Percentiles rank a stretch among this genome's conserved stretches.
Conservation (phyloP, 2,329 filamentous ascomycete species). For the Lasiodiplodia gonubiensis region DNA sequence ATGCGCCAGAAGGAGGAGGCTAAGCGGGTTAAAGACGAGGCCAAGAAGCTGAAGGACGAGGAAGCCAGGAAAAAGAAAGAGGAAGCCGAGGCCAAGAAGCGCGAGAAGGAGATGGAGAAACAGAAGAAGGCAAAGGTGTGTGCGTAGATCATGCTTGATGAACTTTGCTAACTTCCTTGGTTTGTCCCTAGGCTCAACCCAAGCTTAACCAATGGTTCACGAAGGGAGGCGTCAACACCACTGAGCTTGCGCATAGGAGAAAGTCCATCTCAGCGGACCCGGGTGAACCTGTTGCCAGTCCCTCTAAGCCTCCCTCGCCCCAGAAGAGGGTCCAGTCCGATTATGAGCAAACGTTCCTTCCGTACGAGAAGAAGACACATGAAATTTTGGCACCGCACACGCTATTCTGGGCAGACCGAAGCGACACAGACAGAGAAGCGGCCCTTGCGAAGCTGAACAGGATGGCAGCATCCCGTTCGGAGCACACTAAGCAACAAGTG, state of each 20-base stretch:
- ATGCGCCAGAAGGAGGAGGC: conserved; percentile 36
- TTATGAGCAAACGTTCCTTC: conserved; percentile 71
- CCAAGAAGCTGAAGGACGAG: conserved; percentile 39
- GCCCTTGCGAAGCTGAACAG: conserved; percentile 40
- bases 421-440: conserved; percentile 36
- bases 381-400: conserved; percentile 69
- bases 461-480: conserved; percentile 28
- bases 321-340: conserved; percentile 44
- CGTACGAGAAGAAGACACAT: conserved; percentile 78
- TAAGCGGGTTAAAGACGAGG: conserved; percentile 36
- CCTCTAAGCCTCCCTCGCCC: background rate
- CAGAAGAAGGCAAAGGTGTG: conserved; percentile 46
- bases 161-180: background rate
- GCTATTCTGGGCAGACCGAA: conserved; percentile 37
- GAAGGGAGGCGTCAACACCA: conserved; percentile 37
- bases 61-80: conserved; percentile 39
- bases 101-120: conserved; percentile 54
- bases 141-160: conserved; percentile 28
- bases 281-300: conserved; percentile 19
- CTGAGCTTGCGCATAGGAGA: background rate
- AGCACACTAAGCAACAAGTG: background rate
- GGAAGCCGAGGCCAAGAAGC: conserved; percentile 50
- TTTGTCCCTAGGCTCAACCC: conserved; percentile 44
- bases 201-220: conserved; percentile 53
- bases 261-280: conserved; percentile 39